Evolutionary conservation across 495 filamentous ascomycete genomes (phyloP).

Genomic region (Xylaria curta): DNA sequence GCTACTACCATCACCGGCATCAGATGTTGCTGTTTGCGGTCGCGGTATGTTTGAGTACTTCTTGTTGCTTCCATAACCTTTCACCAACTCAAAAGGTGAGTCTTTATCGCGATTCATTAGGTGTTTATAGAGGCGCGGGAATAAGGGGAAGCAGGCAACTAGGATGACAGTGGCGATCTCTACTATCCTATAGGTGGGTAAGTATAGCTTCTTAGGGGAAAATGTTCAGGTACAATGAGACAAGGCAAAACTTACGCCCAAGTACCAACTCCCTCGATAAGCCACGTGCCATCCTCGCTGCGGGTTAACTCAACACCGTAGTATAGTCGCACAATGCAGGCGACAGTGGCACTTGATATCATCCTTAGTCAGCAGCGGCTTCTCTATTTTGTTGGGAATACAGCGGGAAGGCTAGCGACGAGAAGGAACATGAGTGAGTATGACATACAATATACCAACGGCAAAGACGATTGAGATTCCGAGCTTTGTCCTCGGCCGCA

Average conservation of each 20-base stretch:
- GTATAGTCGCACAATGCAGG: slow-evolving; percentile 27
- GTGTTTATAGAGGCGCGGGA: slow-evolving; percentile 18
- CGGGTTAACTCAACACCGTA: slow-evolving; percentile 16
- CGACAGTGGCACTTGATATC: slow-evolving; percentile 22
- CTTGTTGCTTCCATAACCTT: slow-evolving; percentile 1
- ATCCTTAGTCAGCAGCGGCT: neutral
- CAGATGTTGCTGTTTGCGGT: neutral
- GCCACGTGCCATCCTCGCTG: slow-evolving; percentile 26
- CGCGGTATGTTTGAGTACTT: slow-evolving; percentile 4
- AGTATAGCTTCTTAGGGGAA: neutral
- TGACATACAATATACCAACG: slow-evolving; percentile 39
- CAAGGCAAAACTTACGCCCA: slow-evolving; percentile 27
- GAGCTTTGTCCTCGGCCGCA: slow-evolving; percentile 42
- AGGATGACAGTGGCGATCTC: slow-evolving; percentile 29
- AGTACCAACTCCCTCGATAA: slow-evolving; percentile 24
- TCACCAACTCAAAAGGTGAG: slow-evolving; percentile 7
- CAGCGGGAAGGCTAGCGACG: neutral
- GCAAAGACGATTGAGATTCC: slow-evolving; percentile 38
- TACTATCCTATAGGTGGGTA: slow-evolving; percentile 6
- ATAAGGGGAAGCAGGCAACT: slow-evolving; percentile 28
- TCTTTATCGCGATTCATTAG: neutral
- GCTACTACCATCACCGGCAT: neutral
- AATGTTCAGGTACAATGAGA: neutral
- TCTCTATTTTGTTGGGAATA: neutral
- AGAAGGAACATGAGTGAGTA: neutral